Percentiles rank a stretch among this genome's conserved stretches.
phyloP scores from a whole-genome alignment of 345 rosid species.

The Euphorbia lathyris region DNA sequence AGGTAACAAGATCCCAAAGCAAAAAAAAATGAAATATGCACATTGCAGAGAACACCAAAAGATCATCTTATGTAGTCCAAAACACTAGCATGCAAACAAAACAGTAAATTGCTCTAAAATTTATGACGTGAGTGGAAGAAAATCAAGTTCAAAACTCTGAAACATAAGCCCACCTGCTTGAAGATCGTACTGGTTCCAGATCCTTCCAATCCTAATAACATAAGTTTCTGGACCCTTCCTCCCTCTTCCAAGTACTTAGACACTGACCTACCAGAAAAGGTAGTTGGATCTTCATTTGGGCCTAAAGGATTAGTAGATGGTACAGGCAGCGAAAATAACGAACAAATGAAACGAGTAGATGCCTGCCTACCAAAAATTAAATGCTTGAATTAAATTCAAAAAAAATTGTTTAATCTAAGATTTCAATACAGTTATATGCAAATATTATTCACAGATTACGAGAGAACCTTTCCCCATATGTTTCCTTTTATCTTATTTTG shows the following conservation, averaged over 20 bases:
- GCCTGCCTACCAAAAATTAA: slow-evolving; percentile 59
- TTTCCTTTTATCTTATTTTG: slow-evolving; percentile 88
- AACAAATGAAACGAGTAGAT: slow-evolving; percentile 50
- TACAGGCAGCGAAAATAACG: slow-evolving; percentile 56
- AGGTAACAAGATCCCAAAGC: not conserved
- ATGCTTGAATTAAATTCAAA: slow-evolving; percentile 30
- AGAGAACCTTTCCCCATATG: slow-evolving; percentile 85
- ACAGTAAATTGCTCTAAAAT: not conserved
- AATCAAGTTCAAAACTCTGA: not conserved
- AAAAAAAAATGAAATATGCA: not conserved
- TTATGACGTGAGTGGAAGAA: not conserved
- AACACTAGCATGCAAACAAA: not conserved
- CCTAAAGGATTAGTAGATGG: slow-evolving; percentile 43
- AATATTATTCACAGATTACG: slow-evolving; percentile 16
- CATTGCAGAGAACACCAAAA: slow-evolving; percentile 6
- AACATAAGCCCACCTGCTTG: slow-evolving; percentile 44
- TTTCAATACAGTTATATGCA: not conserved
- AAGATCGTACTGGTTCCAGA: slow-evolving; percentile 63
- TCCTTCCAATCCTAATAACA: slow-evolving; percentile 53
- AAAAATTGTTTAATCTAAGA: slow-evolving; percentile 3
- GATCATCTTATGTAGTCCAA: not conserved
- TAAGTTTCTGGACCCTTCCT: slow-evolving; percentile 52
- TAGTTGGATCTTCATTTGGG: slow-evolving; percentile 38
- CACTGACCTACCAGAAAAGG: slow-evolving; percentile 36
- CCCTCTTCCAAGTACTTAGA: slow-evolving; percentile 51